Conservation (phyloP, 140 eudicot genomes). For the Stevia rebaudiana region DNA sequence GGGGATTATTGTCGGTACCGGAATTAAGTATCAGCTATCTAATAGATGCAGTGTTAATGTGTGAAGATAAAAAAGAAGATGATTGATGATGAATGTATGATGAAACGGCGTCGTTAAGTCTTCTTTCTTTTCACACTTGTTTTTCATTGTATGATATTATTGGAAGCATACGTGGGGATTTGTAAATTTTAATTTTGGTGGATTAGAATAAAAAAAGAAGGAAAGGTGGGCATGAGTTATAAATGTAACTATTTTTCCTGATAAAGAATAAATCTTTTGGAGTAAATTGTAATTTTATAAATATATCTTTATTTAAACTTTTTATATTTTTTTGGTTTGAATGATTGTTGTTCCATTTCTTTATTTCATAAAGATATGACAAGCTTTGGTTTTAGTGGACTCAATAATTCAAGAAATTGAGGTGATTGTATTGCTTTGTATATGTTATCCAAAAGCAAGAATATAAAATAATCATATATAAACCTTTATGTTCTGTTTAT, state of each 20-base stretch:
- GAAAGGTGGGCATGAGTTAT: constrained; percentile 15
- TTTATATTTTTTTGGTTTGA: not conserved
- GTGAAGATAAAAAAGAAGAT: constrained; percentile 6
- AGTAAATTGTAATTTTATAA: not conserved
- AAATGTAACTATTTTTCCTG: constrained; percentile 8
- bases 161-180: constrained; percentile 26
- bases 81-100: not conserved
- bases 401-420: not conserved
- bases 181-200: constrained; percentile 34
- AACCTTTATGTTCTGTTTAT: constrained; percentile 15
- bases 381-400: not conserved
- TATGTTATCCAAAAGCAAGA: not conserved
- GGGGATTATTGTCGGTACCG: constrained; percentile 32
- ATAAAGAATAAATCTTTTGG: constrained; percentile 9
- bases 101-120: constrained; percentile 24
- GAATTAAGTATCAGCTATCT: constrained; percentile 33
- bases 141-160: constrained; percentile 1
- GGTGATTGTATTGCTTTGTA: not conserved
- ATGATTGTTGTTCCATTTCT: not conserved
- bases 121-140: constrained; percentile 13
- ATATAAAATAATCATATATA: not conserved
- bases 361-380: not conserved
- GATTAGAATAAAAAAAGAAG: constrained; percentile 17
- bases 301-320: not conserved
- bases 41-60: constrained; percentile 35